Conservation (phyloP, 2,329 filamentous ascomycete genomes). For the Trichoderma harzianum region DNA sequence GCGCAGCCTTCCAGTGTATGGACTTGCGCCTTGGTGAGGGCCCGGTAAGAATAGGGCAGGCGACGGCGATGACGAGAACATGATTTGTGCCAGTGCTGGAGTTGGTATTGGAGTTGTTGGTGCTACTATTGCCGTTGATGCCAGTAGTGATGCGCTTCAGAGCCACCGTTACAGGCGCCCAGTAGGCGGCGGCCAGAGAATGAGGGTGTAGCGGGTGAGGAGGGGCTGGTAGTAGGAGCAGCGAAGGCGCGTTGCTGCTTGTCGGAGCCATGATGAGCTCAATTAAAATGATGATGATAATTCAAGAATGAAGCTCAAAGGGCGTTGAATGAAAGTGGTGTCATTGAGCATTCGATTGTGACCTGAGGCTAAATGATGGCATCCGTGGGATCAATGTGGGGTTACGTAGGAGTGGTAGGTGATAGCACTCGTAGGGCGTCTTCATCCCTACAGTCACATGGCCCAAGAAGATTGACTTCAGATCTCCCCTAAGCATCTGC, state of each 20-base stretch:
- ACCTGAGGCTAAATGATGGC: background rate
- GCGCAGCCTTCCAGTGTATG: slow-evolving; percentile 63
- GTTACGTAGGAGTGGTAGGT: background rate
- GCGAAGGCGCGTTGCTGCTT: slow-evolving; percentile 36
- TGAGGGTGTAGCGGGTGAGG: slow-evolving; percentile 52
- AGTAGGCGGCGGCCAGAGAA: slow-evolving; percentile 58
- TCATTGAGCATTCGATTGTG: background rate
- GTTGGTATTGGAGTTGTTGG: slow-evolving; percentile 25
- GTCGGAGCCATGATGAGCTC: slow-evolving; percentile 7
- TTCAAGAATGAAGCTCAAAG: background rate
- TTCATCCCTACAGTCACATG: background rate
- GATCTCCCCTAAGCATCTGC: background rate
- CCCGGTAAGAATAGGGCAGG: slow-evolving; percentile 58
- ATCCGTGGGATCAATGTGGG: background rate
- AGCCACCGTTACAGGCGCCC: slow-evolving; percentile 52
- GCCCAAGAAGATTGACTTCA: background rate
- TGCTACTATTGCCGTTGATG: background rate
- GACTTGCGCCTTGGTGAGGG: slow-evolving; percentile 39
- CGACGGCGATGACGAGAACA: slow-evolving; percentile 55
- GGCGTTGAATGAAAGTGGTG: background rate
- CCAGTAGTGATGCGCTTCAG: slow-evolving; percentile 45
- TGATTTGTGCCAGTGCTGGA: slow-evolving; percentile 27
- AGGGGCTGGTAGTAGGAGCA: slow-evolving; percentile 63
- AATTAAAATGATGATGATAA: background rate
- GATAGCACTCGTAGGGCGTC: background rate